Evolutionary conservation across 2,329 filamentous ascomycete genomes (phyloP), one percentile per base, ranked within the genome.

Genomic region (Colletotrichum godetiae): DNA sequence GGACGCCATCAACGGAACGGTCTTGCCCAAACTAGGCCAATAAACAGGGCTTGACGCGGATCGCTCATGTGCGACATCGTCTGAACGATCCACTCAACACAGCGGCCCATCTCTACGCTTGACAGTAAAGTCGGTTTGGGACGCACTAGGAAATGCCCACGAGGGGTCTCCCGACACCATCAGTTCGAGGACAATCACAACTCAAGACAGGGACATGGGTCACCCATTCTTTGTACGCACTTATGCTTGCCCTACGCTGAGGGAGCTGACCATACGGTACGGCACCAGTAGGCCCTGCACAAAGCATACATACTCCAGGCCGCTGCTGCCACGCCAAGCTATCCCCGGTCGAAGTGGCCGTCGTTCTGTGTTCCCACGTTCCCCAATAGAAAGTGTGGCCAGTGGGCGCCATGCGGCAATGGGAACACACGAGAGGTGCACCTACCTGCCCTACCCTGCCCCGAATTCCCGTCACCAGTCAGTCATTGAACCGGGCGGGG

Each of bases 31-130:
- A 69, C 56, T 53, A 49, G 68, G 56, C 31, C 64, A 73, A 75
- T n/a, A 29, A 52, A 33, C 59, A 57, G 66, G 73, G 42, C 60
- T 66, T 60, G 68, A 66, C 59, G 59, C 68, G 61, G 72, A 71
- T 67, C 61, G 46, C 59, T 67, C 62, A 74, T 74, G 74, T 73
- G 72, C 72, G 64, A 73, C 74, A 69, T 75, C 61, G 65, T 67
- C 68, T 53, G 67, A 65, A 33, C 37, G 72, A 72, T 72, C 67
- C 72, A 67, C 73, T 67, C 24, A 35, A 58, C 22, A 60, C 49
- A 19, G 58, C 49, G 53, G 60, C 22, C 53, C 49, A 62, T 69
- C 59, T 73, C 55, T 31, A 73, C 46, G 57, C 61, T 61, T 74
- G 72, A 72, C 49, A 55, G 33, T 37, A 27, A 35, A 33, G 62